Evolutionary conservation across 441 rosid species (phyloP).

Genomic region (Adansonia gregorii): DNA sequence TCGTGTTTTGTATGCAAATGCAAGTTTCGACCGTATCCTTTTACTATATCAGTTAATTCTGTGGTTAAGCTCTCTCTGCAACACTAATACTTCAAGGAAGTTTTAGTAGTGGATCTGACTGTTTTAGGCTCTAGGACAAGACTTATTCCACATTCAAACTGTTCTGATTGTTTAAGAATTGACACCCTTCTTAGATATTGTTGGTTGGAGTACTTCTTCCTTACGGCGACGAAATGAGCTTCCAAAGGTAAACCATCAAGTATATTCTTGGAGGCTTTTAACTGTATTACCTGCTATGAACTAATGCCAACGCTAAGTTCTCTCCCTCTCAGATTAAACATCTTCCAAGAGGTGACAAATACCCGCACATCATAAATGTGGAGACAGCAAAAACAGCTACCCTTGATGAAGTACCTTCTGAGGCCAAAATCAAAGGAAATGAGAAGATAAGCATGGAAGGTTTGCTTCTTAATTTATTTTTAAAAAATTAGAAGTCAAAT

Average conservation of each 20-base stretch:
- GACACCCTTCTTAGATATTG: conserved; percentile 58
- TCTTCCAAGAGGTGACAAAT: conserved; percentile 47
- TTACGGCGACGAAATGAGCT: conserved; percentile 60
- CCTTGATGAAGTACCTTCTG: conserved; percentile 38
- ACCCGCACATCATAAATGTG: conserved; percentile 64
- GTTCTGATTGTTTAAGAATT: conserved; percentile 34
- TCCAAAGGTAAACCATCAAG: conserved; percentile 64
- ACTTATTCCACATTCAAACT: conserved; percentile 1
- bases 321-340: conserved; percentile 47
- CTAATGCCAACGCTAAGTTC: conserved; percentile 22
- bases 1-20: conserved; percentile 80
- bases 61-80: background rate
- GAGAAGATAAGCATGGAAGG: conserved; percentile 65
- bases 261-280: conserved; percentile 21
- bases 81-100: background rate
- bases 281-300: conserved; percentile 16
- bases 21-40: conserved; percentile 80
- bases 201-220: conserved; percentile 95
- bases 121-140: background rate
- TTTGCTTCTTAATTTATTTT: conserved; percentile 35
- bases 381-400: conserved; percentile 38
- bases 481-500: background rate
- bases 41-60: conserved; percentile 9
- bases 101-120: background rate
- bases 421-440: conserved; percentile 34